Evolutionary conservation across 768 basidiomycete species (phyloP), one percentile per base, ranked within the genome.

Genomic region (Lyophyllum atratum): DNA sequence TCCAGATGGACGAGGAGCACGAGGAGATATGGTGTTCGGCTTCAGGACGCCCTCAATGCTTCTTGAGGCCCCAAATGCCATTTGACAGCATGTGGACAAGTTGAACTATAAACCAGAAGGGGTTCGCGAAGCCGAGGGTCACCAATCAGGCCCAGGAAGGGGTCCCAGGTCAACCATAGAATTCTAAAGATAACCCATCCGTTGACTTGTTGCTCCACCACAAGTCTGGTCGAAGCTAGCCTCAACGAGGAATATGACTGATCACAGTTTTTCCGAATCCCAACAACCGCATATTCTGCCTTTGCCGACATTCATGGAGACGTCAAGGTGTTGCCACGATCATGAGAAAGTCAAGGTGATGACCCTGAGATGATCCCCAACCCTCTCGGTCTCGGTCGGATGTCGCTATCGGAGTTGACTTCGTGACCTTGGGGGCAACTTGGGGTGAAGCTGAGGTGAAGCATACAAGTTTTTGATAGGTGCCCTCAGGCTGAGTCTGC

Each of bases 121-220:
- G 54, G 55, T 31, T 57, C 42, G 40, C 31, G 58, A 59, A 62
- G 61, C 52, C 31, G 31, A 49, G 22, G 54, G 26, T 10, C 29
- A 10, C 22, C n/a, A n/a, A n/a, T n/a, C n/a, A n/a, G n/a, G n/a
- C n/a, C n/a, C n/a, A n/a, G n/a, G n/a, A n/a, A n/a, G n/a, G n/a
- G n/a, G n/a, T n/a, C n/a, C 48, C 33, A 40, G 54, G 55, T 34
- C 52, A 54, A 52, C 48, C 47, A 40, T 31, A 31, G 29, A 29
- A 26, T 43, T 50, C 54, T 39, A 49, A 43, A 43, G 28, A 37
- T 40, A 19, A 15, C 21, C 11, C 26, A 37, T 31, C 33, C 48
- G 49, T 21, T n/a, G 43, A 59, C 17, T 31, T 42, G 51, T 28
- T 52, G 26, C 25, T 21, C 46, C 44, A 31, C 45, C 51, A 25